A percentile compares a stretch with the other conserved stretches of the same genome.
Evolutionary conservation across 495 filamentous ascomycete species (phyloP).

Genomic region (Oidiodendron maius): DNA sequence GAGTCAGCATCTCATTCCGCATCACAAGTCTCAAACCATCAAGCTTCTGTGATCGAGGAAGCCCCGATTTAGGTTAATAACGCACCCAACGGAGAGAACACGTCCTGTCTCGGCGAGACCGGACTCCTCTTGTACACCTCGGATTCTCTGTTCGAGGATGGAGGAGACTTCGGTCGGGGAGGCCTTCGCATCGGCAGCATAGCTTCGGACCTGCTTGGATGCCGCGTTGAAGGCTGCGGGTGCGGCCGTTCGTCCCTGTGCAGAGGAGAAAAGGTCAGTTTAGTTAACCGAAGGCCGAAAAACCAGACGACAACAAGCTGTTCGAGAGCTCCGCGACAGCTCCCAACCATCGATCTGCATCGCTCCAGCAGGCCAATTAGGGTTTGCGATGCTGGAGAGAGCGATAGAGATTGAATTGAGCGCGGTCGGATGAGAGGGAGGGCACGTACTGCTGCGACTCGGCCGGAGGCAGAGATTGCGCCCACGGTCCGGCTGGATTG

Average conservation of each 20-base stretch:
- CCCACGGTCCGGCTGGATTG: conserved; percentile 91
- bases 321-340: conserved; percentile 28
- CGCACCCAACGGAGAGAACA: conserved; percentile 98
- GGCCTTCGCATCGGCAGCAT: conserved; percentile 82
- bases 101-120: conserved; percentile 96
- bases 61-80: conserved; percentile 22
- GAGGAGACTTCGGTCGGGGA: conserved; percentile 96
- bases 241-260: conserved; percentile 78
- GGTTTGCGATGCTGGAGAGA: conserved; percentile 23
- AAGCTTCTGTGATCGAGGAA: conserved; percentile 13
- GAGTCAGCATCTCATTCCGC: conserved; percentile 10
- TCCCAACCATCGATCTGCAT: conserved; percentile 24
- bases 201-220: conserved; percentile 76
- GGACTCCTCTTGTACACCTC: conserved; percentile 94
- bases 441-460: conserved; percentile 85
- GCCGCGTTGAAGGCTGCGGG: conserved; percentile 66
- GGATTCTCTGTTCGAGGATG: conserved; percentile 97
- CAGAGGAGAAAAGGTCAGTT: conserved; percentile 37
- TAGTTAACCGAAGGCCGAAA: conserved; percentile 44
- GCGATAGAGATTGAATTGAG: conserved; percentile 25
- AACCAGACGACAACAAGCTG: conserved; percentile 30
- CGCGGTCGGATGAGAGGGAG: conserved; percentile 4
- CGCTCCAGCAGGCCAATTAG: conserved; percentile 40
- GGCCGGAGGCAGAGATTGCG: conserved; percentile 83
- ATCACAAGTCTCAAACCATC: background rate